Evolutionary conservation across 208 protist genomes (phyloP).

Genomic region (Acanthamoeba lenticulata): DNA sequence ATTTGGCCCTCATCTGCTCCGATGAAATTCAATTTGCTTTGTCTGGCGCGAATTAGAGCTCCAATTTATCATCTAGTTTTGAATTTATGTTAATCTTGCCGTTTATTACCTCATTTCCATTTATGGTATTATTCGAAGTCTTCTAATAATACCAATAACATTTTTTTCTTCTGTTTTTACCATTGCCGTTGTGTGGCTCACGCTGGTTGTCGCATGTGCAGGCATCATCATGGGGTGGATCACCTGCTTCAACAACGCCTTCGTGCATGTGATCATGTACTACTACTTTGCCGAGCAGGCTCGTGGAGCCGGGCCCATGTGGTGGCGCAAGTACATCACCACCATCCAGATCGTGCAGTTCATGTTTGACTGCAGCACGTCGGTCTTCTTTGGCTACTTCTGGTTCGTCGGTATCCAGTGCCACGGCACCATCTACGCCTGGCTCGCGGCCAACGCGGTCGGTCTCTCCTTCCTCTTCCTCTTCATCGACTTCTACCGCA

Average conservation of each 20-base stretch:
- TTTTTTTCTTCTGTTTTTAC: too few species aligned
- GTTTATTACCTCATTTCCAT: too few species aligned
- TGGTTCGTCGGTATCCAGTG: not conserved
- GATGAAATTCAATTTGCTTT: too few species aligned
- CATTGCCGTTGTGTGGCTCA: not conserved
- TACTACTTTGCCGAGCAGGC: conserved; percentile 74
- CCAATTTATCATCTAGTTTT: not conserved
- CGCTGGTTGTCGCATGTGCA: not conserved
- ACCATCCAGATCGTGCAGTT: conserved; percentile 10
- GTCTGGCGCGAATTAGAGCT: too few species aligned
- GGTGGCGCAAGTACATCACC: conserved; percentile 67
- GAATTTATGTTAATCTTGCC: not conserved
- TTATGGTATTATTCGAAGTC: too few species aligned
- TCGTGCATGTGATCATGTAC: conserved; percentile 81
- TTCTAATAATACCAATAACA: too few species aligned
- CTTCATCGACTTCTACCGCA: conserved; percentile 8
- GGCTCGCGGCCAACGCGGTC: not conserved
- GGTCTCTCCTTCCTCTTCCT: conserved; percentile 26
- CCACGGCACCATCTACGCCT: not conserved
- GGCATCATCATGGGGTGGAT: conserved; percentile 18
- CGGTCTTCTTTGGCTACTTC: conserved; percentile 36
- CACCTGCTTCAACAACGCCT: conserved; percentile 68
- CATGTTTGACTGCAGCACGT: not conserved
- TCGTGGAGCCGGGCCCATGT: conserved; percentile 71
- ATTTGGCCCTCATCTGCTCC: too few species aligned